Conservation (phyloP, 1,284 basidiomycete species). For the Trametes versicolor region DNA sequence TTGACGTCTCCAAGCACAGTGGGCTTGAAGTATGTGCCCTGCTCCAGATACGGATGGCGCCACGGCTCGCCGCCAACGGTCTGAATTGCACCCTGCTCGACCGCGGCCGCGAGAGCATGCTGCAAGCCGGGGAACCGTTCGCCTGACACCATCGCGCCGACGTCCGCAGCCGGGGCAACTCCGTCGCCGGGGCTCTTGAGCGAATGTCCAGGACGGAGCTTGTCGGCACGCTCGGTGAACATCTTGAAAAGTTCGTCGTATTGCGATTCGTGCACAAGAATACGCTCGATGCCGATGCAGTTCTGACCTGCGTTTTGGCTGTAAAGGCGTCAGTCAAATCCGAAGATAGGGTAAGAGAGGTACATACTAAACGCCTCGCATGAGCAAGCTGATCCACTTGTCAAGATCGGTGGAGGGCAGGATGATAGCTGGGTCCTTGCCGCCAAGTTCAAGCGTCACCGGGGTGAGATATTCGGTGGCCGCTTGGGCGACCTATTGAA, state of each 20-base stretch:
- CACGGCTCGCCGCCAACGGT: conserved; percentile 74
- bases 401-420: conserved; percentile 77
- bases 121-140: conserved; percentile 73
- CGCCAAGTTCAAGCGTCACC: conserved; percentile 91
- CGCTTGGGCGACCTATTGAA: conserved; percentile 74
- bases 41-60: conserved; percentile 69
- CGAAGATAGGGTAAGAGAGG: conserved; percentile 9
- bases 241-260: conserved; percentile 78
- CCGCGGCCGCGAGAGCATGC: conserved; percentile 75
- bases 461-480: conserved; percentile 90
- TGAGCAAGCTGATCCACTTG: conserved; percentile 77
- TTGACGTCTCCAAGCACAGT: conserved; percentile 89
- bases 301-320: conserved; percentile 96
- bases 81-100: conserved; percentile 76
- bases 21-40: conserved; percentile 86
- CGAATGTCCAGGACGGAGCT: conserved; percentile 78
- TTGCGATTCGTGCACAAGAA: conserved; percentile 84
- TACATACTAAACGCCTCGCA: conserved; percentile 87
- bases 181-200: conserved; percentile 72
- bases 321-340: conserved; percentile 17
- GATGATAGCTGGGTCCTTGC: conserved; percentile 84
- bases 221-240: conserved; percentile 69
- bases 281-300: conserved; percentile 95
- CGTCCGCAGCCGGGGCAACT: conserved; percentile 72
- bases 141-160: conserved; percentile 83